These are phyloP conservation scores for Pseudogymnoascus sp. DNA, from an alignment of 2,329 filamentous ascomycete genomes.

Conservation along the genomic window DNA sequence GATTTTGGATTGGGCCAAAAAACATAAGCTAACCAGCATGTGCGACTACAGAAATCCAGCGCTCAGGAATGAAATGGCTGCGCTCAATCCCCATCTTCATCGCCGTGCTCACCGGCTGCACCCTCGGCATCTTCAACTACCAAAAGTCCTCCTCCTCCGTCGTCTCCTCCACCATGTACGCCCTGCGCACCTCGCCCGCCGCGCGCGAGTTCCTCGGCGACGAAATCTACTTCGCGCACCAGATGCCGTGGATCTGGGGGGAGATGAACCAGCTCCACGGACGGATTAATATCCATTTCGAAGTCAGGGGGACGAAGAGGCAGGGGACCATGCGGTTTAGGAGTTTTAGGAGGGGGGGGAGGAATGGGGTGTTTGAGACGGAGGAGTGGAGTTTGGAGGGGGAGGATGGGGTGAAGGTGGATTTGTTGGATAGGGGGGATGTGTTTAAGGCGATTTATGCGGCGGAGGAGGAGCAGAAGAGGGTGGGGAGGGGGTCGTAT, in stretches of 20 bases:
- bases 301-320: slow-evolving; percentile 69
- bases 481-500: slow-evolving; percentile 30
- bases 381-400: slow-evolving; percentile 80
- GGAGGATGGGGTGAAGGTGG: slow-evolving; percentile 49
- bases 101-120: slow-evolving; percentile 58
- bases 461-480: slow-evolving; percentile 30
- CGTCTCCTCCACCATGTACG: slow-evolving; percentile 84
- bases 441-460: slow-evolving; percentile 49
- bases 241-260: slow-evolving; percentile 75
- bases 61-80: slow-evolving; percentile 45
- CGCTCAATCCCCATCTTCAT: slow-evolving; percentile 76
- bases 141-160: slow-evolving; percentile 85
- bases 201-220: slow-evolving; percentile 77
- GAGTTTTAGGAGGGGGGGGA: slow-evolving; percentile 60
- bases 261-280: slow-evolving; percentile 93
- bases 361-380: slow-evolving; percentile 65
- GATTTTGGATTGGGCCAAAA: neutral
- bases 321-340: slow-evolving; percentile 71
- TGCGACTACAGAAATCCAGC: slow-evolving; percentile 19
- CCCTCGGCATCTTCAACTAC: slow-evolving; percentile 96
- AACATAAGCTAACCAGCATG: neutral
- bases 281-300: slow-evolving; percentile 76
- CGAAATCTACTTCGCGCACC: slow-evolving; percentile 70
- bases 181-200: slow-evolving; percentile 67
- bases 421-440: slow-evolving; percentile 64